phyloP scores from a whole-genome alignment of 495 filamentous ascomycete species.

The Neurospora tetrasperma region DNA sequence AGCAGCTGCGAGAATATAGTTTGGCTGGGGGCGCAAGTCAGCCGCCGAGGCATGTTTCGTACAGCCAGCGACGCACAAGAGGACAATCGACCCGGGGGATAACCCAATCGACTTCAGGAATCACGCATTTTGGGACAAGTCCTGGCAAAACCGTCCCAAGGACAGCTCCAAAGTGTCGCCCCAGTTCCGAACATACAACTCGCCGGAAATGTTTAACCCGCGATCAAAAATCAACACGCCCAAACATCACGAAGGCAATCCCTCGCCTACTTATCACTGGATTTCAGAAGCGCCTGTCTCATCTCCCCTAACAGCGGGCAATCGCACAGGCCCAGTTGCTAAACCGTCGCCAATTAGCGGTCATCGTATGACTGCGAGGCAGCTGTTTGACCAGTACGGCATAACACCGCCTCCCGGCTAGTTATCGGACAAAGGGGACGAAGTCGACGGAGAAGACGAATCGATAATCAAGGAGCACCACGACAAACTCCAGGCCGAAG shows the following conservation, averaged over 20 bases:
- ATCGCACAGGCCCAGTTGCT: neutral
- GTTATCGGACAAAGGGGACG: slow-evolving; percentile 30
- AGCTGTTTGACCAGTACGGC: slow-evolving; percentile 26
- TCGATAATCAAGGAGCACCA: slow-evolving; percentile 16
- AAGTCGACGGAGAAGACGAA: slow-evolving; percentile 17
- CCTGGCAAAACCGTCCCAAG: neutral
- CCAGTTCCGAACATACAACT: neutral
- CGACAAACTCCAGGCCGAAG: neutral
- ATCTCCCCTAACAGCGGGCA: neutral
- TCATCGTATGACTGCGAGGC: slow-evolving; percentile 10
- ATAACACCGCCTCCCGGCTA: slow-evolving; percentile 28
- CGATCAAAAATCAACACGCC: neutral
- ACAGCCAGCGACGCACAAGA: slow-evolving; percentile 14
- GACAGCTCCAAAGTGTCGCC: neutral
- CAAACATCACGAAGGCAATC: neutral
- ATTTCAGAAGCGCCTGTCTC: neutral
- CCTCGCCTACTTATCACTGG: neutral
- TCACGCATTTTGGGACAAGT: neutral
- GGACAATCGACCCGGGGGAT: slow-evolving; percentile 5
- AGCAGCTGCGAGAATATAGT: neutral
- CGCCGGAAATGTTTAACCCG: neutral
- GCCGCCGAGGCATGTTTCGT: slow-evolving; percentile 13
- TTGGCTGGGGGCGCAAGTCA: slow-evolving; percentile 14
- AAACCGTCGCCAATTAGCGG: neutral
- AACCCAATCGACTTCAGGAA: neutral